Evolutionary conservation across 2,329 filamentous ascomycete species (phyloP), one percentile per base, ranked within the genome.

Genomic region (Epichloe gansuensis): DNA sequence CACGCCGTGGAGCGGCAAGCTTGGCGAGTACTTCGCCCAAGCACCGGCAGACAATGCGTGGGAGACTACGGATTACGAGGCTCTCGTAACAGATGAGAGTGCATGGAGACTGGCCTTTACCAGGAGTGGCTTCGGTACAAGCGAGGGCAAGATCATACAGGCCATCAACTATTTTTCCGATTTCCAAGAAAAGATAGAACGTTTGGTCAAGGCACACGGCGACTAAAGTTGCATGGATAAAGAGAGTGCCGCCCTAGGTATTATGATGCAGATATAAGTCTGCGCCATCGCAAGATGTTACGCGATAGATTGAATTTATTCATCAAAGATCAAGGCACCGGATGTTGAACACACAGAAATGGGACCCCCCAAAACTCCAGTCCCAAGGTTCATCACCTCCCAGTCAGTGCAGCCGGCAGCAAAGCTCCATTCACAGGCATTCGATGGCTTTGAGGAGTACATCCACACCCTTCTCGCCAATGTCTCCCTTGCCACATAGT

Each of bases 391-490:
- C 31, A 3, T 25, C 7, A 4, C 8, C 27, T 49, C 47, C 41
- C 47, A 48, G 41, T 51, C 44, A 31, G 31, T 4, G 31, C 31
- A 31, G 31, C 31, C 31, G 3, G 41, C 23, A 31, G 21, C 61
- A 17, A 25, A 35, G n/a, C 51, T 44, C 51, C 47, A 21, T 21
- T 51, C 61, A 84, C 53, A 85, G 65, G 8, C 72, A 71, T 59
- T 78, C 80, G 57, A 85, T 82, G 23, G 80, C 80, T 56, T 69
- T 73, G 53, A 82, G 64, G 55, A 85, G 67, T 5, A 84, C 80
- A 52, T 80, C 73, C 27, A 86, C 57, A 1, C 77, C 78, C 44
- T 69, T 70, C n/a, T 71, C 68, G 8, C 66, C 68, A 38, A 82
- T 63, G 21, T 74, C 74, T 0, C 68, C 69, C 35, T 72, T 66